Percentiles rank a stretch among this genome's conserved stretches.
These are phyloP conservation scores for Sporothrix curviconia DNA, from an alignment of 2,329 filamentous ascomycete species.

Conservation along the genomic window DNA sequence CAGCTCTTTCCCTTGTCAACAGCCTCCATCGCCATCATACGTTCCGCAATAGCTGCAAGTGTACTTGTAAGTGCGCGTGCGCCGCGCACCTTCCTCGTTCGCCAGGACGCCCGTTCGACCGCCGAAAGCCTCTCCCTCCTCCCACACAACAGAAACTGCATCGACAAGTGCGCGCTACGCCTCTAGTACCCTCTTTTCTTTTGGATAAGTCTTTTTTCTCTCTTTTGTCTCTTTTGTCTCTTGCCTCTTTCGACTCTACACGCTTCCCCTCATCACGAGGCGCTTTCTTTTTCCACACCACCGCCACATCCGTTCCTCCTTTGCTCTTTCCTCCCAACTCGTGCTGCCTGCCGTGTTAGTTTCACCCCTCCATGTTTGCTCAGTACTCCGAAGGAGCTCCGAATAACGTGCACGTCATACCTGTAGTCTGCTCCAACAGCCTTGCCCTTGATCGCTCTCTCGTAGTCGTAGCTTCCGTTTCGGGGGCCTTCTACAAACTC, in stretches of 20 bases:
- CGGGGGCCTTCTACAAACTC: background rate
- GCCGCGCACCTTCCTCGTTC: background rate
- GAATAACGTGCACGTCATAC: background rate
- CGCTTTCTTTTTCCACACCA: background rate
- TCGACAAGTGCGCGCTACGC: background rate
- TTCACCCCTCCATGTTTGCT: background rate
- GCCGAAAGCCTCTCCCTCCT: background rate
- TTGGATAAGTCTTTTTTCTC: background rate
- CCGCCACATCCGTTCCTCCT: conserved; percentile 8
- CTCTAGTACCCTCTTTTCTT: background rate
- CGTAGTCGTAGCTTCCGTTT: conserved; percentile 10
- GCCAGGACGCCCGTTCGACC: conserved; percentile 13
- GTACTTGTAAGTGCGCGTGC: background rate
- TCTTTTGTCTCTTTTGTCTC: too few species aligned
- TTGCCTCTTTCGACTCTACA: background rate
- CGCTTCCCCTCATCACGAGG: background rate
- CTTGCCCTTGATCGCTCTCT: background rate
- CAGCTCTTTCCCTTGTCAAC: background rate
- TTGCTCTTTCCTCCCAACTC: conserved; percentile 8
- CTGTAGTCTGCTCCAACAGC: background rate
- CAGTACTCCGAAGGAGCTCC: background rate
- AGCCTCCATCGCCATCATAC: conserved; percentile 5
- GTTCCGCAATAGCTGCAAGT: conserved; percentile 9
- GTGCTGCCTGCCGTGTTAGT: background rate
- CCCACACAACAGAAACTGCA: background rate